Evolutionary conservation across 2,329 filamentous ascomycete genomes (phyloP).

Genomic region (Claviceps africana): DNA sequence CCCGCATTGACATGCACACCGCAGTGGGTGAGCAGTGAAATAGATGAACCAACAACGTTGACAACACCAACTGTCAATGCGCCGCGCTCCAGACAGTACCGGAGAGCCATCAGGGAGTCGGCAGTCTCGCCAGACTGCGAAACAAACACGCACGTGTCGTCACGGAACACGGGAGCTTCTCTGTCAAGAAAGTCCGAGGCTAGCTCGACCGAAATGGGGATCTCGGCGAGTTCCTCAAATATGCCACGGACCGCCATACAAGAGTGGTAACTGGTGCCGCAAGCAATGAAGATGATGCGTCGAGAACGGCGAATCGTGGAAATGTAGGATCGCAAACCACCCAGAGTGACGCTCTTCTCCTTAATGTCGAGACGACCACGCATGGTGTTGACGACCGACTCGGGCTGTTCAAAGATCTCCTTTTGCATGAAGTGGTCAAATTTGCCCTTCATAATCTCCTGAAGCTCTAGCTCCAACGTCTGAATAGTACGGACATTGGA

Average conservation of each 20-base stretch:
- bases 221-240: slow-evolving; percentile 96
- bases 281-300: slow-evolving; percentile 97
- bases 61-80: slow-evolving; percentile 96
- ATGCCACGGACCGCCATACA: slow-evolving; percentile 98
- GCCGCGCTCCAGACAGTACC: slow-evolving; percentile 95
- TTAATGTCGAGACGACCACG: slow-evolving; percentile 88
- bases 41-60: slow-evolving; percentile 96
- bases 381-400: slow-evolving; percentile 99
- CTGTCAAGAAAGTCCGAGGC: slow-evolving; percentile 97
- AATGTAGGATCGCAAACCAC: slow-evolving; percentile 92
- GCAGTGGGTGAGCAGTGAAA: slow-evolving; percentile 96
- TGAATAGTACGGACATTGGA: slow-evolving; percentile 97
- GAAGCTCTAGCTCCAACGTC: slow-evolving; percentile 94
- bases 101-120: slow-evolving; percentile 89
- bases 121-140: slow-evolving; percentile 98
- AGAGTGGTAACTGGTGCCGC: slow-evolving; percentile 95
- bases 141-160: slow-evolving; percentile 97
- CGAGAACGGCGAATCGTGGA: slow-evolving; percentile 91
- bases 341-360: slow-evolving; percentile 90
- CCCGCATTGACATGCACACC: slow-evolving; percentile 99
- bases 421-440: slow-evolving; percentile 99
- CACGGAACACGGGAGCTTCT: slow-evolving; percentile 94
- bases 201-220: slow-evolving; percentile 91
- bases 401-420: slow-evolving; percentile 99
- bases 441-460: slow-evolving; percentile 99